Evolutionary conservation across 768 basidiomycete species (phyloP).

Genomic region (Gloeophyllum trabeum): DNA sequence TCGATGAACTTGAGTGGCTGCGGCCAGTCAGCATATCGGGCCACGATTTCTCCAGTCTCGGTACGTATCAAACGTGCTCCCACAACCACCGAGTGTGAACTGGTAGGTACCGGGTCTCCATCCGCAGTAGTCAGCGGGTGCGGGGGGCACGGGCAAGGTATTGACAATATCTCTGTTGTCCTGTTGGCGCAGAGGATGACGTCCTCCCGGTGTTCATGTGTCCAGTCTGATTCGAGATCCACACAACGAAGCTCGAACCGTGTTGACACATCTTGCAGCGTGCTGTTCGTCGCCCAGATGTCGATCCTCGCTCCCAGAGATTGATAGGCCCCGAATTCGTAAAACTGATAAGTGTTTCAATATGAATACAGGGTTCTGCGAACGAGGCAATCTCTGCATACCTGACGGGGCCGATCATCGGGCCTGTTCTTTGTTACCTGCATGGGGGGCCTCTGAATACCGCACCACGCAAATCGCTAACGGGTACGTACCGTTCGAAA

Average conservation of each 20-base stretch:
- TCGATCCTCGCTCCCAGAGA: slow-evolving; percentile 16
- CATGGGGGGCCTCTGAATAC: slow-evolving; percentile 7
- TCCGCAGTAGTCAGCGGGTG: not conserved
- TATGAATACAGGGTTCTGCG: not conserved
- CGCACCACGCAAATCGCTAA: slow-evolving; percentile 8
- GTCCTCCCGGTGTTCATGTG: slow-evolving; percentile 8
- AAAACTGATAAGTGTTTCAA: slow-evolving; percentile 14
- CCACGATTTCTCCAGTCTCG: slow-evolving; percentile 13
- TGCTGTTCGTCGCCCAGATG: slow-evolving; percentile 30
- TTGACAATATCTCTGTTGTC: slow-evolving; percentile 25
- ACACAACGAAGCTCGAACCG: slow-evolving; percentile 22
- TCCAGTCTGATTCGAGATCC: slow-evolving; percentile 19
- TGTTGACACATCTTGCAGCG: slow-evolving; percentile 12
- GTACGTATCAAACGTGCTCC: slow-evolving; percentile 15
- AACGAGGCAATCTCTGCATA: slow-evolving; percentile 3
- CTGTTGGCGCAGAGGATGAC: slow-evolving; percentile 24
- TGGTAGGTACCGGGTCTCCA: slow-evolving; percentile 5
- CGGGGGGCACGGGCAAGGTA: slow-evolving; percentile 14
- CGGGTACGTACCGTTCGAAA: slow-evolving; percentile 17
- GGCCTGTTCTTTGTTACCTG: slow-evolving; percentile 20
- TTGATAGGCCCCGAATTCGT: slow-evolving; percentile 22
- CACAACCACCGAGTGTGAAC: slow-evolving; percentile 22
- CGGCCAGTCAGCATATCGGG: slow-evolving; percentile 18
- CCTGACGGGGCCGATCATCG: slow-evolving; percentile 23
- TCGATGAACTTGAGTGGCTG: slow-evolving; percentile 20